Conservation (phyloP, 2,329 filamentous ascomycete species). For the Chrysoporthe austroafricana region DNA sequence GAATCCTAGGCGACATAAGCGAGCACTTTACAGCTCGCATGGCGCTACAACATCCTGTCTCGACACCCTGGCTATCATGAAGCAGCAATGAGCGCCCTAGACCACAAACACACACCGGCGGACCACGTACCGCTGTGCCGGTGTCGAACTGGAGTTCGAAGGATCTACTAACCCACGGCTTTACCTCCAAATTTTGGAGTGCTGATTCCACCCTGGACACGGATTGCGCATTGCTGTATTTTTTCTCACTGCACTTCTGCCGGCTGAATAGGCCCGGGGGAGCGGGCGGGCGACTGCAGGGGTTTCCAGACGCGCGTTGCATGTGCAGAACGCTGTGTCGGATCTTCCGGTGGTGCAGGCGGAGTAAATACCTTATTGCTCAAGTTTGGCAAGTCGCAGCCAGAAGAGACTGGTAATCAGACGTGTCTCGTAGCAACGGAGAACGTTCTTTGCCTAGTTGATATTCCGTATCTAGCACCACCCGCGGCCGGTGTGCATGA, state of each 20-base stretch:
- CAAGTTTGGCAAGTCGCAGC: background rate
- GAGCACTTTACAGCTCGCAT: background rate
- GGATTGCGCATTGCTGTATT: background rate
- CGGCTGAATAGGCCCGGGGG: background rate
- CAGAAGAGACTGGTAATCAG: background rate
- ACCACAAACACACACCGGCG: background rate
- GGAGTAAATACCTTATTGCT: background rate
- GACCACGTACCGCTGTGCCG: background rate
- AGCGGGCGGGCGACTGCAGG: background rate
- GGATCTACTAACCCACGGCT: background rate
- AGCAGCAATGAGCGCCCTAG: background rate
- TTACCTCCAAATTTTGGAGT: background rate
- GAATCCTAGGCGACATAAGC: background rate
- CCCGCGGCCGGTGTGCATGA: background rate
- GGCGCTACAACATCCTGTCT: background rate
- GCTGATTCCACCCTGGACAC: background rate
- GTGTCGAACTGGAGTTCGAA: background rate
- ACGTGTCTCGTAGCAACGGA: background rate
- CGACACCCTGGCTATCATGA: background rate
- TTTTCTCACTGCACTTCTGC: background rate
- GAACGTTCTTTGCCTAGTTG: background rate
- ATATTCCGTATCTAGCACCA: background rate
- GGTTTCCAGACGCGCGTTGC: background rate
- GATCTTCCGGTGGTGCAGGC: background rate
- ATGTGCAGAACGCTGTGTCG: background rate